Base-by-base conservation (phyloP, 192 early-diverging fungal genomes). In the Backusella macrospora region DNA sequence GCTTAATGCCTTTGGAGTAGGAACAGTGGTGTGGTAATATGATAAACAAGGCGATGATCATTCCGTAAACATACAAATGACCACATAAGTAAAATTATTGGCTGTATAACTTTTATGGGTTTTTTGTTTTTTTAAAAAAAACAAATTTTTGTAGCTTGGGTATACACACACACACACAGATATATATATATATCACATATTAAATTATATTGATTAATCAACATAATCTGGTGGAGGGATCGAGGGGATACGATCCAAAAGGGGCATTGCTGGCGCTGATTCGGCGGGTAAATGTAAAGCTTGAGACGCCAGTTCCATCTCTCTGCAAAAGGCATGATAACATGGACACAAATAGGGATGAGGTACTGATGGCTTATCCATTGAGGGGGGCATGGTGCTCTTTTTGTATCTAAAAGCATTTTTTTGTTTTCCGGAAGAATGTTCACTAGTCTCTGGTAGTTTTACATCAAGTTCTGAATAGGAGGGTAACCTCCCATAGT, bases 401-500 rank as follows among this genome's bases (percentile, higher is more conserved):
- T 70, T 70, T 34, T 45, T 49, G 26, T 47, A 8, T 12, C 16
- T 70, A 34, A 38, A 38, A 39, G 43, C 16, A 9, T 52, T 70
- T 15, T 34, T 23, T 21, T 43, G 26, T 39, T 70, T 70, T 34
- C 29, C 15, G 21, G 26, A 23, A 34, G 29, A 15, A 15, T 21
- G 13, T 18, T 40, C 14, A 37, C 49, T 46, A 14, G 48, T 45
- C 42, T 43, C 29, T 23, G 37, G 21, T 9, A 16, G 62, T 64
- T 43, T 71, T 52, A 42, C 21, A 18, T 70, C 48, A 39, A 70
- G 55, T 55, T 79, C 73, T 45, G 44, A 70, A 29, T 79, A 79
- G 3, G 78, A 75, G 16, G 78, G 78, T 23, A 79, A 55, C 16
- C 62, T 23, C 5, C 73, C 78, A 75, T 74, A 79, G 26, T 79